Base-by-base conservation (phyloP, 2,329 filamentous ascomycete species). In the Monilinia fructigena region DNA sequence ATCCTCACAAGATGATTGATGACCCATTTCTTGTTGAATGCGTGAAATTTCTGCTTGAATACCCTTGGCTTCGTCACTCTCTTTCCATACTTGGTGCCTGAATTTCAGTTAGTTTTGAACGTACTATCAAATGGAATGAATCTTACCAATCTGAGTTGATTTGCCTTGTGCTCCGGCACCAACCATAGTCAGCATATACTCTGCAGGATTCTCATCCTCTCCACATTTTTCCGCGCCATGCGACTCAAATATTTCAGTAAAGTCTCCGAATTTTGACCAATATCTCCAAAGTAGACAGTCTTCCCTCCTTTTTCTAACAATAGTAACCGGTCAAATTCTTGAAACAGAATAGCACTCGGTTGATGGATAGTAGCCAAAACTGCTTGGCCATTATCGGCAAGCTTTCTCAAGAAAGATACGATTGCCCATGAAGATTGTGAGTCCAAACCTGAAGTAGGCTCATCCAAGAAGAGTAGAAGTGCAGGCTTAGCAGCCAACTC, bases 291-390 rank as follows among this genome's bases (percentile, higher is more conserved):
- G 80, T 95, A 95, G 54, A 94, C 89, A 2, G 90, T 93, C 75
- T 82, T 85, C 65, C 91, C 91, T 65, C 91, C 91, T 74, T 86
- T 89, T 45, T 89, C 88, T 23, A 95, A 80, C 80, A 95, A 92
- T 28, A 94, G 82, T 4, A 95, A 84, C 64, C 90, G 85, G 74
- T 95, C 91, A 75, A 95, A 97, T 68, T 92, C 89, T 77, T 97
- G 91, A 81, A 97, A 97, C 58, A 97, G 83, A 84, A 96, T 93
- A 35, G 93, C 93, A 28, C 91, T 95, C 14, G 94, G 94, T 77
- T 98, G 94, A 77, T 98, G 94, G 67, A 97, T 97, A 0, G 94
- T 97, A 79, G 93, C 96, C 18, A 97, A 86, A 76, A 97, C 91
- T 61, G 94, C 93, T 76, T 96, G 92, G 18, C 94, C 93, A 70